Base-by-base conservation (phyloP, 106 monocot species). In the Vanilla planifolia region DNA sequence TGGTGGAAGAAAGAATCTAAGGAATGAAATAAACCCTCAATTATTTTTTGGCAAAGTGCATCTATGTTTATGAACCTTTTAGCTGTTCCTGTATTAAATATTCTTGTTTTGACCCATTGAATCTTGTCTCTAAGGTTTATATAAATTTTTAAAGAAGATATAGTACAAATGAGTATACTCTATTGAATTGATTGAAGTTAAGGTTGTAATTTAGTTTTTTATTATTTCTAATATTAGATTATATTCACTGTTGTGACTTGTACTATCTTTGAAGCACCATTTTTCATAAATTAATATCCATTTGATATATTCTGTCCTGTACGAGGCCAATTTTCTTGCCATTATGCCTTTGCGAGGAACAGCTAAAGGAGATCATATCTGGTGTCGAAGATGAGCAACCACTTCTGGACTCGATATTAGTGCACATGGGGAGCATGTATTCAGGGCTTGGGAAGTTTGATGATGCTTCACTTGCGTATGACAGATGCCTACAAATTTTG, bases 371-470 rank as follows among this genome's bases (percentile, higher is more conserved):
- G 33, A 77, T 91, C 19, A 65, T 85, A 60, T 58, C 35, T 42
- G 55, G 25, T 51, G 45, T 91, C 45, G 26, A 68, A 39, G 71
- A 85, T 75, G 71, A 48, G 15, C 42, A 42, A 19, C 72, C 73
- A 32, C 71, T 77, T 13, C 34, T 82, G 70, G 90, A 85, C 65
- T 79, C 85, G 8, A 73, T 91, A 80, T 61, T 91, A 50, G 40
- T 85, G 44, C 90, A 91, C 51, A 91, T 91, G 85, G 90, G 85
- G 66, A 81, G 82, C 50, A 76, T 91, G 79, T 85, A 68, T 63
- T 21, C 64, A 39, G 43, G 73, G 28, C 43, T 88, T 56, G 76
- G 84, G 51, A 81, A 73, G 52, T 74, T 81, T 74, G 81, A 76
- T 33, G 73, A 88, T 64, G 92, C 92, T 63, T 59, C 71, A 48